These are phyloP conservation scores for Kockiozyma suomiensis DNA, from an alignment of 805 yeast species.

Conservation along the genomic window DNA sequence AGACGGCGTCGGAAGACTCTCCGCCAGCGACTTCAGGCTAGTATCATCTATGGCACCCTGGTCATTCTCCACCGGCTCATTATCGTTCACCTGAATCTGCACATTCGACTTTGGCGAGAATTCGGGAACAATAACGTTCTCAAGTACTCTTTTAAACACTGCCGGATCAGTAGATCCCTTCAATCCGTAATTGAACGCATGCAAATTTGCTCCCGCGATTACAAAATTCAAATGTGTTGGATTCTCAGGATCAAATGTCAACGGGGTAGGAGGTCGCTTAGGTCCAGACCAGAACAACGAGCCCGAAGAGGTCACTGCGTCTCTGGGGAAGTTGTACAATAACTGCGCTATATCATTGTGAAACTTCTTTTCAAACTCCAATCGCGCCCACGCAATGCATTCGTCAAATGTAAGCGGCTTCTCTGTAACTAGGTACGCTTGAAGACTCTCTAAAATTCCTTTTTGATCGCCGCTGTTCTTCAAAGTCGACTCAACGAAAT, in stretches of 20 bases:
- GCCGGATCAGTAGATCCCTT: conserved; percentile 68
- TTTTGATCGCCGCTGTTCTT: conserved; percentile 92
- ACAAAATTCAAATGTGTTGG: conserved; percentile 80
- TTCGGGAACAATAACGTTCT: conserved; percentile 55
- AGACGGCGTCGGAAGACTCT: conserved; percentile 84
- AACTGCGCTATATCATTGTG: conserved; percentile 86
- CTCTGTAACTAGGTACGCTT: conserved; percentile 65
- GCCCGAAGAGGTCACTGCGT: conserved; percentile 86
- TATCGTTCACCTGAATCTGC: conserved; percentile 86
- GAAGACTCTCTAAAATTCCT: conserved; percentile 77
- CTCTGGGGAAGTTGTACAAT: conserved; percentile 91
- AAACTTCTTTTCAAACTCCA: conserved; percentile 82
- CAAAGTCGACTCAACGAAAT: conserved; percentile 86
- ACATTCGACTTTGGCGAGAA: conserved; percentile 77
- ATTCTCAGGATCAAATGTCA: conserved; percentile 72
- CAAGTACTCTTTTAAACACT: conserved; percentile 58
- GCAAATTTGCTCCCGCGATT: conserved; percentile 85
- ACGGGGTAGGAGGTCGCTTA: conserved; percentile 91
- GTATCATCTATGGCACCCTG: conserved; percentile 55
- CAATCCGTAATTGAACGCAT: conserved; percentile 88
- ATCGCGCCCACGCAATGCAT: conserved; percentile 93
- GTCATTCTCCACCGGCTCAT: conserved; percentile 70
- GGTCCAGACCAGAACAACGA: conserved; percentile 98
- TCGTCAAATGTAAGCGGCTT: conserved; percentile 91
- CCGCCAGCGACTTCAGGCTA: conserved; percentile 68